Evolutionary conservation across 805 yeast genomes (phyloP).

Genomic region (Wickerhamiella brachini): DNA sequence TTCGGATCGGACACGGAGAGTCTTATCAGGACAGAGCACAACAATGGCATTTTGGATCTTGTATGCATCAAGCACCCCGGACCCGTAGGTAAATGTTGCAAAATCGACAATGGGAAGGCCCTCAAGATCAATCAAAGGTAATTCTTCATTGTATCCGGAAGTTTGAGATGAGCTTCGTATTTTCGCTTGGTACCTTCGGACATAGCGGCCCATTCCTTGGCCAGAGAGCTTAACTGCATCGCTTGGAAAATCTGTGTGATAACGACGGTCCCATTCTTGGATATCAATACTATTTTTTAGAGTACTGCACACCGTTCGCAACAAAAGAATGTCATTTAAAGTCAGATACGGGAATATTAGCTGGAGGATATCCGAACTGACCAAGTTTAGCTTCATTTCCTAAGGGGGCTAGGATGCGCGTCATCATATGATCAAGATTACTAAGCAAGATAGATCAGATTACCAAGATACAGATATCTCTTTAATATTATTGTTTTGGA

Average conservation of each 20-base stretch:
- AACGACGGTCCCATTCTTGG: background rate
- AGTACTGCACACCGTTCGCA: background rate
- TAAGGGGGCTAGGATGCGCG: no score
- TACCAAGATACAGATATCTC: no score
- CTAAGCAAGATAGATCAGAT: no score
- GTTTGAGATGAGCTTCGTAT: background rate
- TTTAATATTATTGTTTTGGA: background rate
- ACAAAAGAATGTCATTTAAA: background rate
- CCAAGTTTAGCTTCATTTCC: no score
- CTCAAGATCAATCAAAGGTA: background rate
- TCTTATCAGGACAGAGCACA: background rate
- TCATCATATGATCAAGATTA: no score
- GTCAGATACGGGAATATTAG: background rate
- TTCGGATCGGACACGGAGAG: background rate
- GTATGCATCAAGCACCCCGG: background rate
- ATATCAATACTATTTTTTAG: background rate
- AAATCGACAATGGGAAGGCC: background rate
- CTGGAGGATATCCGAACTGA: background rate
- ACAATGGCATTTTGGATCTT: background rate
- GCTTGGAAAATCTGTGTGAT: background rate
- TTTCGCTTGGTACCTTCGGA: background rate
- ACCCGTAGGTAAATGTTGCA: background rate
- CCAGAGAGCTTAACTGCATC: background rate
- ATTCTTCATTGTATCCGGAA: background rate
- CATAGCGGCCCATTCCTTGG: background rate